These are phyloP conservation scores for Fusarium compactum DNA, from an alignment of 2,329 filamentous ascomycete species.

Conservation along the genomic window DNA sequence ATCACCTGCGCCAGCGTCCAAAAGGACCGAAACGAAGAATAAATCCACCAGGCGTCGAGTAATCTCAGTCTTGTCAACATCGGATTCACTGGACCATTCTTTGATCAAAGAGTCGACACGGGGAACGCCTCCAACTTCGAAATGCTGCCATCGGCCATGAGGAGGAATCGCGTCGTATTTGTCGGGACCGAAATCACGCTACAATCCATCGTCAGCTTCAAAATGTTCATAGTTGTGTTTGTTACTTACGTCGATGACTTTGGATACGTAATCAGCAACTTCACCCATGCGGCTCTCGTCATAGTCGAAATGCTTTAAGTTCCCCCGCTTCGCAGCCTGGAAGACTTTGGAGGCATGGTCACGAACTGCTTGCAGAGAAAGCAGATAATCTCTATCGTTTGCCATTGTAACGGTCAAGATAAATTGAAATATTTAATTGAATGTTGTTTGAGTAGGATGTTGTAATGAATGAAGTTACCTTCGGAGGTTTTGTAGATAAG, in stretches of 20 bases:
- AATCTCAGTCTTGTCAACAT: conserved; percentile 57
- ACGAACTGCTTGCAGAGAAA: conserved; percentile 53
- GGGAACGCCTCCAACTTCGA: conserved; percentile 66
- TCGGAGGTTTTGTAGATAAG: not conserved
- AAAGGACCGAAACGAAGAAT: conserved; percentile 70
- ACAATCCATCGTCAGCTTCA: accelerated
- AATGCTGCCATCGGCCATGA: conserved; percentile 73
- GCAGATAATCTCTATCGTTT: conserved; percentile 48
- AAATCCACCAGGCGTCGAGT: conserved; percentile 69
- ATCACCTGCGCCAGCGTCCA: conserved; percentile 67
- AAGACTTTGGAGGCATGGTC: conserved; percentile 51
- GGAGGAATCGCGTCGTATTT: conserved; percentile 62
- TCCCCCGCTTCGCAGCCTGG: conserved; percentile 53
- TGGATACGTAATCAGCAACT: conserved; percentile 57
- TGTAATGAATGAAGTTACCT: not conserved
- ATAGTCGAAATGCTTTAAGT: conserved; percentile 58
- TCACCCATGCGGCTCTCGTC: conserved; percentile 53
- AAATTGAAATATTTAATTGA: not conserved
- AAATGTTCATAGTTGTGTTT: accelerated
- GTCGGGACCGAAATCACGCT: conserved; percentile 65
- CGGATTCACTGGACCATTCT: conserved; percentile 56
- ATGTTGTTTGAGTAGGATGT: not conserved
- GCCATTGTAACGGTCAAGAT: conserved; percentile 6
- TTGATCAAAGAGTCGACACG: conserved; percentile 61
- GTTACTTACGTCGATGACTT: conserved; percentile 56